Percentiles rank a stretch among this genome's conserved stretches.
Conservation (phyloP, 2,329 filamentous ascomycete species). For the Fusarium denticulatum region DNA sequence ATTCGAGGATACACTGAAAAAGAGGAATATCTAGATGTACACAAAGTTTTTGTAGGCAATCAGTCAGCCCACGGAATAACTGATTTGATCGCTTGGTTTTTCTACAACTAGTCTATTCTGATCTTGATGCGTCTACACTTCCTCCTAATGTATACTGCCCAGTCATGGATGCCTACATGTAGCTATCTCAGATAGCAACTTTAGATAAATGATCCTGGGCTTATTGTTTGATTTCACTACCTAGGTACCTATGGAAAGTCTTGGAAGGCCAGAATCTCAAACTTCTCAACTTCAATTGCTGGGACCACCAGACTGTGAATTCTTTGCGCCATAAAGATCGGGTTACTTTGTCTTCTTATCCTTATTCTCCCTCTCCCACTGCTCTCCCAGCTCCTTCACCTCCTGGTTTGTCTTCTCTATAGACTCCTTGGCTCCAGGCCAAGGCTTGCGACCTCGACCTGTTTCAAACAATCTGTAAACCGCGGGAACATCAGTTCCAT, state of each 20-base stretch:
- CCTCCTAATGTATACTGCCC: not conserved
- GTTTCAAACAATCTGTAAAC: conserved; percentile 55
- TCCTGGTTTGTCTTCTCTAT: conserved; percentile 45
- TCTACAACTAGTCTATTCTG: not conserved
- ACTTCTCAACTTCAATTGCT: not conserved
- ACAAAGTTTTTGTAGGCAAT: not conserved
- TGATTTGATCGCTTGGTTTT: not conserved
- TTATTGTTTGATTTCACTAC: not conserved
- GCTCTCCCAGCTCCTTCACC: conserved; percentile 29
- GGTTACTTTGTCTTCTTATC: conserved; percentile 35
- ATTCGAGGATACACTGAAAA: not conserved
- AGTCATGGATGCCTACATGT: not conserved
- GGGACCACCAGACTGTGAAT: not conserved
- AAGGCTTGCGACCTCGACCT: conserved; percentile 50
- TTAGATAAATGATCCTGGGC: not conserved
- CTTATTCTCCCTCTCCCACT: conserved; percentile 36
- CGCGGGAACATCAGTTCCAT: conserved; percentile 51
- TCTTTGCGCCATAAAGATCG: not conserved
- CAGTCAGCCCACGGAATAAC: not conserved
- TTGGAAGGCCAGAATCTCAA: not conserved
- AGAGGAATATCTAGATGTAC: not conserved
- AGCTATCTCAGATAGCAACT: not conserved
- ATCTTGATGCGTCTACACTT: not conserved
- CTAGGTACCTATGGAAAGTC: not conserved
- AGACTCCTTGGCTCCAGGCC: conserved; percentile 50